Evolutionary conservation across 257 asterid genomes (phyloP).

Genomic region (Penstemon newberryi): DNA sequence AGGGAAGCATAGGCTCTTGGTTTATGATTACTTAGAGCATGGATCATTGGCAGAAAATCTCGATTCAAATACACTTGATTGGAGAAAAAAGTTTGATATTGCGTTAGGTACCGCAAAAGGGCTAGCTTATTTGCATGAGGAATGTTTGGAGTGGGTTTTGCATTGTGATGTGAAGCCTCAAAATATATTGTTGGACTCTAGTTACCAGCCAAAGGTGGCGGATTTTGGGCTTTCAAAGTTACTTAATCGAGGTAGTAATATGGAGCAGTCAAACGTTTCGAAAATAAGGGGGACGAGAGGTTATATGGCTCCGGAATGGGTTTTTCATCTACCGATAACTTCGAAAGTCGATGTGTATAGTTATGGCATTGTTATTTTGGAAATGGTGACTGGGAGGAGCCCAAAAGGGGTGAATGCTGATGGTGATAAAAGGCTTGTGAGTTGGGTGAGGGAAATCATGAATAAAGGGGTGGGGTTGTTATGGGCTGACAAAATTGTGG

Average conservation of each 20-base stretch:
- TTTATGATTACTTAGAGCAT: conserved; percentile 41
- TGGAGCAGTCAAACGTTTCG: conserved; percentile 22
- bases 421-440: conserved; percentile 13
- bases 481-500: conserved; percentile 31
- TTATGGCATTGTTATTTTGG: conserved; percentile 45
- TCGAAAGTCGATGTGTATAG: conserved; percentile 52
- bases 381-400: conserved; percentile 38
- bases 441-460: conserved; percentile 38
- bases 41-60: conserved; percentile 37
- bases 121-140: conserved; percentile 51
- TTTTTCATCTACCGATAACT: conserved; percentile 37
- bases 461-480: background rate
- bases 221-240: conserved; percentile 48
- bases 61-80: conserved; percentile 29
- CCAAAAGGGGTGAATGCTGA: background rate
- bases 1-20: conserved; percentile 22
- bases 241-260: conserved; percentile 17
- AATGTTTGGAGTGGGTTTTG: conserved; percentile 49
- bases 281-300: conserved; percentile 40
- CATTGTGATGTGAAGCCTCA: conserved; percentile 59
- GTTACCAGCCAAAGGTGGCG: conserved; percentile 39
- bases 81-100: conserved; percentile 39
- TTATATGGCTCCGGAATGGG: too few species aligned
- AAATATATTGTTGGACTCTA: conserved; percentile 40
- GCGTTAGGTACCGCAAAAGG: conserved; percentile 45